A percentile compares a stretch with the other conserved stretches of the same genome.
Evolutionary conservation across 2,329 filamentous ascomycete genomes (phyloP).

Genomic region (Aspergillus sp.): DNA sequence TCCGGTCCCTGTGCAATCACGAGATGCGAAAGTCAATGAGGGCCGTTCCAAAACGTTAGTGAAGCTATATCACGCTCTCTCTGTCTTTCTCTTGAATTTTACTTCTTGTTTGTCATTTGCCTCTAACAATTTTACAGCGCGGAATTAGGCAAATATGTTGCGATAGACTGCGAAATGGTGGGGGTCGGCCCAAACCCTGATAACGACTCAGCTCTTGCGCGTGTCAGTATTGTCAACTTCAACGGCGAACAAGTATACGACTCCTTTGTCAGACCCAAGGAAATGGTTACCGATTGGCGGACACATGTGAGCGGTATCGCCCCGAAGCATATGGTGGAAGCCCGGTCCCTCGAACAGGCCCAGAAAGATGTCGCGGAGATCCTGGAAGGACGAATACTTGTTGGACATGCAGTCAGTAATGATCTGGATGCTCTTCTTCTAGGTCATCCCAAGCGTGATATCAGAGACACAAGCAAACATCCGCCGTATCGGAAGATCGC

Average conservation of each 20-base stretch:
- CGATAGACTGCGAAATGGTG: constrained; percentile 98
- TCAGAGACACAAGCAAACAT: constrained; percentile 80
- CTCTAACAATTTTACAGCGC: constrained; percentile 42
- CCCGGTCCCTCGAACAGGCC: constrained; percentile 69
- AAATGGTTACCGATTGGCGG: constrained; percentile 83
- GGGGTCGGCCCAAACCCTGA: constrained; percentile 64
- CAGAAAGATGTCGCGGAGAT: constrained; percentile 67
- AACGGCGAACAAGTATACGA: constrained; percentile 92
- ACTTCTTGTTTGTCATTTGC: constrained; percentile 5
- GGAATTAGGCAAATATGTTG: constrained; percentile 82
- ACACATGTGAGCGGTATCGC: constrained; percentile 80
- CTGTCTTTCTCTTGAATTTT: constrained; percentile 2
- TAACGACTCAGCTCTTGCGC: constrained; percentile 70
- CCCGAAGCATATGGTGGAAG: constrained; percentile 65
- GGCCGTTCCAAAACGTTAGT: constrained; percentile 50
- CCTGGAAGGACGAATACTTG: constrained; percentile 65
- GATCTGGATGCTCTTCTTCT: constrained; percentile 70
- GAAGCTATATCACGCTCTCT: neutral
- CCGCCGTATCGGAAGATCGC: constrained; percentile 64
- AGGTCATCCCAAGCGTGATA: constrained; percentile 71
- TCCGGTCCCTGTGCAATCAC: constrained; percentile 33
- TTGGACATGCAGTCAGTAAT: constrained; percentile 81
- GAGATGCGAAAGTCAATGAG: constrained; percentile 56
- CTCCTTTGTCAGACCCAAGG: constrained; percentile 76
- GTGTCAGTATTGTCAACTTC: constrained; percentile 89